Evolutionary conservation across 2,329 filamentous ascomycete genomes (phyloP), one percentile per base, ranked within the genome.

Genomic region (Amesomyces nigricolor): DNA sequence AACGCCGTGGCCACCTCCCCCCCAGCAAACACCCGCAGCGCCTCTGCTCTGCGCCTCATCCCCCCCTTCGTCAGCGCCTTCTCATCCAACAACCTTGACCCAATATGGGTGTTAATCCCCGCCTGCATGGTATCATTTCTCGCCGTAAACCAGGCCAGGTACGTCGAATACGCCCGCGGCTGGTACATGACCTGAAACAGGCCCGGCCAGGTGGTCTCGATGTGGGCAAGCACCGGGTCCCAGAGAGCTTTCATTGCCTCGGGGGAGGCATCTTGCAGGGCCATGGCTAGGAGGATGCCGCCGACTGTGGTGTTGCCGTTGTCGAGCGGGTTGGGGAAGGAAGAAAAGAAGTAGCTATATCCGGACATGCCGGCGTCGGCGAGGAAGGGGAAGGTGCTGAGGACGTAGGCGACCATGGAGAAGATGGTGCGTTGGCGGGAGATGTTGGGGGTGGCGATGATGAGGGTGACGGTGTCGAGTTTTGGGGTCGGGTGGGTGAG

Each of bases 341-440:
- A 54, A 4, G 69, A 65, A 0, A 68, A 67, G 26, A 82, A 66
- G 22, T 64, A 64, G 30, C 74, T 73, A 61, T 78, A 80, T 1
- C 75, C 75, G 0, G 64, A 77, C 5, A 82, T 69, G 3, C 81
- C 81, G 0, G 72, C 70, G 29, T 78, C 75, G 16, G 72, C 73
- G 0, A 83, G 67, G 0, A 67, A 62, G 0, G 80, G 78, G 6
- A 79, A 71, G 5, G 70, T 66, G 0, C 72, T 72, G 4, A 79
- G 68, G 48, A 79, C 70, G 22, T 74, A 76, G 2, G 73, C 69
- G 2, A 81, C 65, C 2, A 78, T 70, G 8, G 78, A 70, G 61
- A 73, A 79, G 49, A 59, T 51, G 40, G 49, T 10, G 46, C 56
- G 74, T 0, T 72, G 65, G 30, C 71, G 62, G n/a, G 60, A 64